A percentile compares a stretch with the other conserved stretches of the same genome.
phyloP scores from a whole-genome alignment of 1,284 basidiomycete genomes.

The Apiotrichum akiyoshidainum region DNA sequence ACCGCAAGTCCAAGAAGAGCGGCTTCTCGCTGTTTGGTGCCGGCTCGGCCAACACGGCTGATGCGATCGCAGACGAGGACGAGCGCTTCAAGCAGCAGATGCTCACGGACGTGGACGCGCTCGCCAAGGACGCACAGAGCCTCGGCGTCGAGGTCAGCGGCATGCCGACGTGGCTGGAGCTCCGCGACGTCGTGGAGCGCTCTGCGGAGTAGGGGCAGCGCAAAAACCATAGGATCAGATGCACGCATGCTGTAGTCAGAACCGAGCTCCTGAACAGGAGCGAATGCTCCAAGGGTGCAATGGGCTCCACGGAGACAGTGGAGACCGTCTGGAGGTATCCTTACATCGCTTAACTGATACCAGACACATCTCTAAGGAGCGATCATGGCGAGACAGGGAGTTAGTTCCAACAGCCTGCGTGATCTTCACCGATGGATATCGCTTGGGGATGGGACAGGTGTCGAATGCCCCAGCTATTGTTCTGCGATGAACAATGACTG shows the following conservation, averaged over 20 bases:
- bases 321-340: too few species aligned
- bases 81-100: slow-evolving; percentile 72
- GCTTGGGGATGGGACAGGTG: too few species aligned
- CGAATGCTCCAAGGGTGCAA: too few species aligned
- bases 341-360: too few species aligned
- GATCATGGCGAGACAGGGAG: too few species aligned
- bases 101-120: slow-evolving; percentile 76
- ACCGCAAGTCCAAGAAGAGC: slow-evolving; percentile 78
- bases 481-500: too few species aligned
- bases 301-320: too few species aligned
- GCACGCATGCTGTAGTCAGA: not conserved
- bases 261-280: too few species aligned
- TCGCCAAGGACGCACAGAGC: slow-evolving; percentile 67
- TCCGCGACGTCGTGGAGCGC: slow-evolving; percentile 41
- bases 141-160: slow-evolving; percentile 64
- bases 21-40: slow-evolving; percentile 64
- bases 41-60: slow-evolving; percentile 22
- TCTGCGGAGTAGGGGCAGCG: slow-evolving; percentile 26
- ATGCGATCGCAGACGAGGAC: slow-evolving; percentile 51
- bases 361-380: too few species aligned
- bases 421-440: too few species aligned
- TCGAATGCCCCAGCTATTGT: too few species aligned
- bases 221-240: not conserved
- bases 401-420: too few species aligned
- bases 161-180: slow-evolving; percentile 51